These are phyloP conservation scores for Bassia scoparia DNA, from an alignment of 148 eudicot genomes.

Conservation along the genomic window DNA sequence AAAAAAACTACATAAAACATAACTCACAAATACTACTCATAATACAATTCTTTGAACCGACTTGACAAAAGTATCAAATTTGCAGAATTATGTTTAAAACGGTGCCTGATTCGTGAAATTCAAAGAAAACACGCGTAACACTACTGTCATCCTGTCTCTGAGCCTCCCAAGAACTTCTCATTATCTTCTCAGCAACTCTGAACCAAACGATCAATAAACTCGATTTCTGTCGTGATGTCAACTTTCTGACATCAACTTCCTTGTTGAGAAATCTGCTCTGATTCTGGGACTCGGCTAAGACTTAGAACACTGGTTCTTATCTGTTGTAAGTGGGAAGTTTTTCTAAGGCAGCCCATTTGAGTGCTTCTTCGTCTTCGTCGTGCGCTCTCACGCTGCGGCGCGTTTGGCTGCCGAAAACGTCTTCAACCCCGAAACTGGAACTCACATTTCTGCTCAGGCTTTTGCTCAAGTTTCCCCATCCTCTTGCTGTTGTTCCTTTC, in stretches of 20 bases:
- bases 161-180: constrained; percentile 77
- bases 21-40: no score
- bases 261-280: constrained; percentile 34
- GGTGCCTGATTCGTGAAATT: no score
- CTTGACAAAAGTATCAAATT: no score
- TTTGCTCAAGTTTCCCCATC: constrained; percentile 42
- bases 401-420: constrained; percentile 44
- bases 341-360: constrained; percentile 90
- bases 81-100: no score
- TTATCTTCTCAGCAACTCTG: constrained; percentile 88
- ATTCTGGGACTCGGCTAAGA: constrained; percentile 38
- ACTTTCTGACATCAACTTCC: constrained; percentile 79
- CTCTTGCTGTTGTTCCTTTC: constrained; percentile 23
- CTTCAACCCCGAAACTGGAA: constrained; percentile 50
- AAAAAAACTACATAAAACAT: no score
- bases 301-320: constrained; percentile 69
- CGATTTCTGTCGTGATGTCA: constrained; percentile 47
- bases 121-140: constrained; percentile 62
- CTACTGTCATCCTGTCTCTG: constrained; percentile 70
- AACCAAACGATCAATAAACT: constrained; percentile 72
- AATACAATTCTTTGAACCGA: no score
- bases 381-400: constrained; percentile 40
- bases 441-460: constrained; percentile 41
- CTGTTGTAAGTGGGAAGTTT: constrained; percentile 81
- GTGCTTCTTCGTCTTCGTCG: constrained; percentile 88